phyloP scores from a whole-genome alignment of 2,329 filamentous ascomycete species.

The Colletotrichum sojae region DNA sequence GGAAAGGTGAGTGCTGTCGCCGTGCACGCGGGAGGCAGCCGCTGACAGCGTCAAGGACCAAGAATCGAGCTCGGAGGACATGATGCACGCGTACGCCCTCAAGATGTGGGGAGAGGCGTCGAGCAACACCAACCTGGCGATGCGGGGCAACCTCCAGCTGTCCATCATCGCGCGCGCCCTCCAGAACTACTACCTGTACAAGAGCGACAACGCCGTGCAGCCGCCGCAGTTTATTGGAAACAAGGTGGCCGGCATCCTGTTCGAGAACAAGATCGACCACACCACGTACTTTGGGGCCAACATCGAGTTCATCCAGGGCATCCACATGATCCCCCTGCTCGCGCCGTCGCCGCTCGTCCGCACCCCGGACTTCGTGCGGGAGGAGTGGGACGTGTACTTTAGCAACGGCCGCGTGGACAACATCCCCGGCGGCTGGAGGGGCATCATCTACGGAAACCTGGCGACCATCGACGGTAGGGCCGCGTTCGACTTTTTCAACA shows the following conservation, averaged over 20 bases:
- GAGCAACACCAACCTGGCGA: constrained; percentile 84
- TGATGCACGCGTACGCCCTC: constrained; percentile 86
- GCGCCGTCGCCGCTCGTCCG: constrained; percentile 79
- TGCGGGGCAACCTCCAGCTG: constrained; percentile 86
- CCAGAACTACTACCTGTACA: constrained; percentile 86
- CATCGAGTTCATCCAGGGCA: constrained; percentile 80
- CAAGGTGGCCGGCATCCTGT: constrained; percentile 80
- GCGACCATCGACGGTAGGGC: constrained; percentile 80
- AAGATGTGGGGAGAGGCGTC: constrained; percentile 93
- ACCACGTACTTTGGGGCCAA: constrained; percentile 88
- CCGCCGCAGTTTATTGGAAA: constrained; percentile 86
- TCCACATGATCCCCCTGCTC: constrained; percentile 86
- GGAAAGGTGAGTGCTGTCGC: constrained; percentile 69
- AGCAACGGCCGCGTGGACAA: constrained; percentile 73
- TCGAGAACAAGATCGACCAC: constrained; percentile 97
- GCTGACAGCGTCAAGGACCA: constrained; percentile 64
- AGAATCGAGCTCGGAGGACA: constrained; percentile 92
- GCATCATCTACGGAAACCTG: constrained; percentile 86
- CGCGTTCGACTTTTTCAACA: constrained; percentile 83
- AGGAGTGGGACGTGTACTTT: constrained; percentile 90
- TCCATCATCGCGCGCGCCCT: constrained; percentile 82
- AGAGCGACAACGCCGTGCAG: constrained; percentile 76
- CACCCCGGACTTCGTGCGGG: constrained; percentile 76
- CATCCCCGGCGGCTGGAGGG: constrained; percentile 85
- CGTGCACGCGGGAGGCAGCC: too few species aligned